phyloP scores from a whole-genome alignment of 805 yeast species.

The Metschnikowia rubicola region DNA sequence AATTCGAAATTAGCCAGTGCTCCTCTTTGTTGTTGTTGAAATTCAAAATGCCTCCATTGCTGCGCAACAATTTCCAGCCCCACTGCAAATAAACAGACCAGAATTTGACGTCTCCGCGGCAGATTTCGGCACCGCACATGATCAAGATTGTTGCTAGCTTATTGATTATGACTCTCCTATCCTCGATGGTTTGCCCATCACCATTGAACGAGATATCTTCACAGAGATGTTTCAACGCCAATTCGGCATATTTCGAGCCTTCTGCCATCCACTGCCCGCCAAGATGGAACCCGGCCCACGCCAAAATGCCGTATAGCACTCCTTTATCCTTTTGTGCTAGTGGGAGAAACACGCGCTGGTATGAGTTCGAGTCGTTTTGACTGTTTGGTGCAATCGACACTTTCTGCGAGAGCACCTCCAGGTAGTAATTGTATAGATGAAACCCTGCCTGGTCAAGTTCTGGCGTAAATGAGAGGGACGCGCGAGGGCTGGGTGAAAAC shows the following conservation, averaged over 20 bases:
- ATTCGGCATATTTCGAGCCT: constrained; percentile 46
- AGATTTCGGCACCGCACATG: constrained; percentile 76
- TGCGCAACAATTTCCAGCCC: constrained; percentile 60
- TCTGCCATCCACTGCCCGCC: constrained; percentile 44
- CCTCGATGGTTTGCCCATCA: constrained; percentile 14
- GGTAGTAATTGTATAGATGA: constrained; percentile 47
- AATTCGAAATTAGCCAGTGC: constrained; percentile 72
- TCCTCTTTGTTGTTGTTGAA: constrained; percentile 53
- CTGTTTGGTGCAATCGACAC: constrained; percentile 47
- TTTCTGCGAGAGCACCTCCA: constrained; percentile 39
- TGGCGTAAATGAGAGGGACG: constrained; percentile 18
- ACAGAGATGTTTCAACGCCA: constrained; percentile 44
- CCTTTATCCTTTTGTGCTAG: constrained; percentile 51
- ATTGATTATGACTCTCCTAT: constrained; percentile 34
- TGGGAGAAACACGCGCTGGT: constrained; percentile 51
- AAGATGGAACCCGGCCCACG: constrained; percentile 55
- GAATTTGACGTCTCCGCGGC: constrained; percentile 73
- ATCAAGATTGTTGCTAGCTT: constrained; percentile 65
- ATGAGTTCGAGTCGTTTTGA: constrained; percentile 45
- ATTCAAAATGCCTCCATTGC: constrained; percentile 60
- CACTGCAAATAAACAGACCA: constrained; percentile 67
- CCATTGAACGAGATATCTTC: constrained; percentile 24
- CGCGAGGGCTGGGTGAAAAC: constrained; percentile 27
- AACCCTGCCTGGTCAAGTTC: constrained; percentile 17
- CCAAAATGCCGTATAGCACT: constrained; percentile 49